Conservation (phyloP, 2,329 filamentous ascomycete genomes). For the Ustulina deusta region DNA sequence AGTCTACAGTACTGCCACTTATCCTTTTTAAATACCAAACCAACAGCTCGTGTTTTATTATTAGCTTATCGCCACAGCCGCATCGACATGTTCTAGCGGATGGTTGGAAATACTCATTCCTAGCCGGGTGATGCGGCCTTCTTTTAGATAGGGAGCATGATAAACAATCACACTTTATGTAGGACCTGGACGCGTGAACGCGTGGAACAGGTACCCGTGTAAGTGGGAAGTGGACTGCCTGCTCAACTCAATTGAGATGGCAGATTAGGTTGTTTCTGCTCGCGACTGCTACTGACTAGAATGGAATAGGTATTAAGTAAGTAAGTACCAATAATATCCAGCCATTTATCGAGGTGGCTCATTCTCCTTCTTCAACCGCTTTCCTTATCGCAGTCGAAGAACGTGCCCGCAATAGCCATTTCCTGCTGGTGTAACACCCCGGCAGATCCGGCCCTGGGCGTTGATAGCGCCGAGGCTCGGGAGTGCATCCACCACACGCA, state of each 20-base stretch:
- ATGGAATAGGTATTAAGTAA: not conserved
- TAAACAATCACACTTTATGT: too few species aligned
- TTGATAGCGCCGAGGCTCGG: constrained; percentile 7
- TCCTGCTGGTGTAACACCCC: constrained; percentile 3
- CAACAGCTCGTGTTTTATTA: too few species aligned
- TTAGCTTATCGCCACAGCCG: too few species aligned
- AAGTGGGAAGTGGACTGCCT: not conserved
- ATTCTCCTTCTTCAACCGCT: not conserved
- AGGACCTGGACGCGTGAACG: too few species aligned
- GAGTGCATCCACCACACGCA: not conserved
- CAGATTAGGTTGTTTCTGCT: not conserved
- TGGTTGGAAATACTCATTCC: too few species aligned
- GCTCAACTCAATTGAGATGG: not conserved
- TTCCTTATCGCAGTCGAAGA: constrained; percentile 4
- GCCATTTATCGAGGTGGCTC: not conserved
- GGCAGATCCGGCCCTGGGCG: constrained; percentile 27
- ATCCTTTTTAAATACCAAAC: too few species aligned
- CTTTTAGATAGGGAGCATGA: too few species aligned
- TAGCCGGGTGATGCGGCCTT: too few species aligned
- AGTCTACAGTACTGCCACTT: too few species aligned
- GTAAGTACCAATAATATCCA: not conserved
- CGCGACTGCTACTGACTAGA: not conserved
- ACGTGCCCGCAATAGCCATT: not conserved
- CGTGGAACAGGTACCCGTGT: not conserved
- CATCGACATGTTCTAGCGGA: too few species aligned